Evolutionary conservation across 2,329 filamentous ascomycete species (phyloP), one percentile per base, ranked within the genome.

Genomic region (Diaporthe citrichinensis): DNA sequence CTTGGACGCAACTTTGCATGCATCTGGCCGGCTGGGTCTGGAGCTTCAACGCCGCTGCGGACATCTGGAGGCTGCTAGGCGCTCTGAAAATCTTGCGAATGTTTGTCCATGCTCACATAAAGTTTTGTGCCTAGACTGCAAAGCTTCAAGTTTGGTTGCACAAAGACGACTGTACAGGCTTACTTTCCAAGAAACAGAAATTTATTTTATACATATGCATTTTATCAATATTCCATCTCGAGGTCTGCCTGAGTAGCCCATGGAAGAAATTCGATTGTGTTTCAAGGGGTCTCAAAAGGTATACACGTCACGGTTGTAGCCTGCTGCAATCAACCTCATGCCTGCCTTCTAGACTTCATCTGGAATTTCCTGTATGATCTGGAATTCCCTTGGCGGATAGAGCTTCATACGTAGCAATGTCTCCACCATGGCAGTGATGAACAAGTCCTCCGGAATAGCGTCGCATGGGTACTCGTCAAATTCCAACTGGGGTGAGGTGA

Each of bases 401-500:
- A 39, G 6, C 46, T 6, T 53, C 31, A 68, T 28, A n/a, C 62
- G 62, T 28, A 68, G 31, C 4, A 68, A 46, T 7, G 62, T 53
- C 46, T 68, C 62, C 25, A 68, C 23, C 62, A 53, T 68, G 34
- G 8, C 12, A 20, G 62, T 28, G 2, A 68, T n/a, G 14, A 68
- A 53, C 23, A 68, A 10, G 31, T 53, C 46, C 31, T 20, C 20
- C 4, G 62, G 23, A 14, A 68, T n/a, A 68, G 46, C n/a, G 4
- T 36, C 23, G 46, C 62, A 53, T 7, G 62, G 62, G 49, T 53
- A 68, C 15, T 68, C 46, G 8, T 68, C 34, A n/a, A 68, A 68
- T 7, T 12, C 46, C 15, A 72, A 17, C 15, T 51, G 55, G 23
- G 41, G 69, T 39, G 55, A 61, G 17, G 55, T 59, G 23, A 72